Conservation (phyloP, 352 stramenopile genomes). For the Pythium folliculosum region DNA sequence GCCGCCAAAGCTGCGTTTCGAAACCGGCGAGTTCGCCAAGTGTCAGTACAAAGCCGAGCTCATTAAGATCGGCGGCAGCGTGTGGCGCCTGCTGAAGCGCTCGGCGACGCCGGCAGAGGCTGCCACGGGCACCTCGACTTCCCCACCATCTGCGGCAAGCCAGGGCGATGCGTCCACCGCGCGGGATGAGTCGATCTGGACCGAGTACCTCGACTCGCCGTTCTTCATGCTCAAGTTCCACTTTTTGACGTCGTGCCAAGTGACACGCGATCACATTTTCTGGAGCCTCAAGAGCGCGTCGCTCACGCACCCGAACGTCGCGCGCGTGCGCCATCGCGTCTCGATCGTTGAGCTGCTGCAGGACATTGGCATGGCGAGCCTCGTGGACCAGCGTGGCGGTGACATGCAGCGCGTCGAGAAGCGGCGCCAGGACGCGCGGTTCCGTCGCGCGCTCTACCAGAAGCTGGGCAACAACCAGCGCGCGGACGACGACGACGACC, state of each 20-base stretch:
- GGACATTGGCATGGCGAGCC: constrained; percentile 57
- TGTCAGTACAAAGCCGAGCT: constrained; percentile 65
- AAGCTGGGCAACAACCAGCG: constrained; percentile 19
- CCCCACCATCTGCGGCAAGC: neutral
- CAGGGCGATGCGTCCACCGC: neutral
- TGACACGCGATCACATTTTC: constrained; percentile 70
- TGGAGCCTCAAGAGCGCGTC: constrained; percentile 70
- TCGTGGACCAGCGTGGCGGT: constrained; percentile 34
- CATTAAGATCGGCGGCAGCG: constrained; percentile 47
- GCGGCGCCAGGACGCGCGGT: constrained; percentile 30
- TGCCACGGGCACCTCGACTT: neutral
- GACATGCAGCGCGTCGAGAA: constrained; percentile 5
- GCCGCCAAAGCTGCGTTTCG: constrained; percentile 47
- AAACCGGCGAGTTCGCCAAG: constrained; percentile 71
- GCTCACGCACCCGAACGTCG: constrained; percentile 60
- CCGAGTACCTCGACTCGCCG: constrained; percentile 70
- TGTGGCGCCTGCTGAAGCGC: constrained; percentile 51
- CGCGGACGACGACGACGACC: neutral
- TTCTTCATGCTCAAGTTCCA: constrained; percentile 68
- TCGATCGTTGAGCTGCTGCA: constrained; percentile 62
- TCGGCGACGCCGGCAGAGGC: constrained; percentile 33
- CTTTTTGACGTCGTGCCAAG: constrained; percentile 77
- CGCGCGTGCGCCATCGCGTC: constrained; percentile 62
- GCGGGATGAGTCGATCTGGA: constrained; percentile 38
- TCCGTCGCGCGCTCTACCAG: constrained; percentile 41